Percentiles rank a stretch among this genome's conserved stretches.
Evolutionary conservation across 139 green algal species (phyloP).

Genomic region (Chlamydomonas incerta): DNA sequence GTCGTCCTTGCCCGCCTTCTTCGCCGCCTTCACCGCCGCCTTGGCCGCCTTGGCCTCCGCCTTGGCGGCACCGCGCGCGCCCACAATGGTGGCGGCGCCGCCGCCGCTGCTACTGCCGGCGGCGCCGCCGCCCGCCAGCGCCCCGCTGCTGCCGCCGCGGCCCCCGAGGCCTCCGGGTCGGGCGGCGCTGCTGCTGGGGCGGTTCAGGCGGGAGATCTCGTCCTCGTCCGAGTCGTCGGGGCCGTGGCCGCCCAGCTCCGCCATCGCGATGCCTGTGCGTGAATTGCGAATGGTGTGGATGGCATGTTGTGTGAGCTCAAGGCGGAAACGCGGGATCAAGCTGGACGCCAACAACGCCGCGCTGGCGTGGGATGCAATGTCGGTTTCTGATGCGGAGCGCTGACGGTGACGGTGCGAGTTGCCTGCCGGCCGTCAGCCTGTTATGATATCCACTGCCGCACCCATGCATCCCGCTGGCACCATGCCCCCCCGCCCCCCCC

Average conservation of each 20-base stretch:
- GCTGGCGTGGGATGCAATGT: too few relatives aligned
- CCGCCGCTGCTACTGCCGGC: neutral
- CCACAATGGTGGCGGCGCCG: neutral
- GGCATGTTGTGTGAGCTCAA: too few relatives aligned
- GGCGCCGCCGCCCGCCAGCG: neutral
- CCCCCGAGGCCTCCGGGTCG: too few relatives aligned
- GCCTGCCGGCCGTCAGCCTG: too few relatives aligned
- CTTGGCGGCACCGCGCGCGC: neutral
- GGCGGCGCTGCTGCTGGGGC: neutral
- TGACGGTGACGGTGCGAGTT: too few relatives aligned
- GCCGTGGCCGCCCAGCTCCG: neutral
- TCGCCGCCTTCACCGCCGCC: neutral
- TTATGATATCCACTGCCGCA: too few relatives aligned
- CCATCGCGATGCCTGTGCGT: slow-evolving; percentile 27
- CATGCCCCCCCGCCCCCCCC: too few relatives aligned
- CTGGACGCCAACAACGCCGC: too few relatives aligned
- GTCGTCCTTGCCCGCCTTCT: neutral
- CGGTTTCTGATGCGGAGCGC: too few relatives aligned
- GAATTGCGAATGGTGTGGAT: too few relatives aligned
- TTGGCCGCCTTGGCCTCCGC: neutral
- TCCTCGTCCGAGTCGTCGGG: neutral
- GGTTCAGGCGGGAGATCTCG: neutral
- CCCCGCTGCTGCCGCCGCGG: neutral
- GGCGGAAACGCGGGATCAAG: too few relatives aligned
- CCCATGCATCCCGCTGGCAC: too few relatives aligned